phyloP scores from a whole-genome alignment of 2,329 filamentous ascomycete genomes.

The Rhinocladiella similis region DNA sequence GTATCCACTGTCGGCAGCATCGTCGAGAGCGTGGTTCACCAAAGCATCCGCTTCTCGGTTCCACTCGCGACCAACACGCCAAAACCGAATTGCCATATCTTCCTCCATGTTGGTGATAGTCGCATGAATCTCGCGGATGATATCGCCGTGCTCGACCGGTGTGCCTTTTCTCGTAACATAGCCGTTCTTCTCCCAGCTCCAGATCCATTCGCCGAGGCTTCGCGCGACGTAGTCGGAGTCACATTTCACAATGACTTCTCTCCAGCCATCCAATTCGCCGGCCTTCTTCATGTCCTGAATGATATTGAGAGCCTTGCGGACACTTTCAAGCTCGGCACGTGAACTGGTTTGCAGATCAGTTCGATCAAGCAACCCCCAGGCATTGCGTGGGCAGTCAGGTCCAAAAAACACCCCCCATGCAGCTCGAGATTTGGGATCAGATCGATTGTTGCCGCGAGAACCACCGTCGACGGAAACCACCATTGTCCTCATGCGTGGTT shows the following conservation, averaged over 20 bases:
- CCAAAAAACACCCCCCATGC: slow-evolving; percentile 27
- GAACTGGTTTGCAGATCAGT: slow-evolving; percentile 48
- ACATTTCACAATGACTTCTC: slow-evolving; percentile 53
- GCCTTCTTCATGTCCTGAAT: slow-evolving; percentile 17
- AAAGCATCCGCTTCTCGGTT: slow-evolving; percentile 46
- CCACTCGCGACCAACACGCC: slow-evolving; percentile 47
- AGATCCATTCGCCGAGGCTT: slow-evolving; percentile 47
- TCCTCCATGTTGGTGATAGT: slow-evolving; percentile 38
- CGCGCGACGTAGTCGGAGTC: slow-evolving; percentile 55
- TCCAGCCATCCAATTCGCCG: slow-evolving; percentile 33
- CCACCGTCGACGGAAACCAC: slow-evolving; percentile 26
- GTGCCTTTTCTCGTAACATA: slow-evolving; percentile 43
- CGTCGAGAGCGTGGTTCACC: slow-evolving; percentile 35
- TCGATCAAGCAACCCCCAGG: slow-evolving; percentile 12
- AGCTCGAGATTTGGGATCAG: slow-evolving; percentile 17
- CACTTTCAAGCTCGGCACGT: slow-evolving; percentile 57
- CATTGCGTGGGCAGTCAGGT: slow-evolving; percentile 21
- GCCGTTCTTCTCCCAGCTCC: slow-evolving; percentile 45
- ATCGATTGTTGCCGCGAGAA: slow-evolving; percentile 23
- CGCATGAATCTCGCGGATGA: slow-evolving; percentile 53
- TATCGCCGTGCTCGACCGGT: slow-evolving; percentile 51
- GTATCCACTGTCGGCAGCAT: slow-evolving; percentile 18
- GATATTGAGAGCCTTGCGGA: slow-evolving; percentile 47
- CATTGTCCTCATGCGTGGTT: slow-evolving; percentile 25
- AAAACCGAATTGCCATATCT: slow-evolving; percentile 46